phyloP scores from a whole-genome alignment of 352 stramenopile genomes.

The Globisporangium viniferum region DNA sequence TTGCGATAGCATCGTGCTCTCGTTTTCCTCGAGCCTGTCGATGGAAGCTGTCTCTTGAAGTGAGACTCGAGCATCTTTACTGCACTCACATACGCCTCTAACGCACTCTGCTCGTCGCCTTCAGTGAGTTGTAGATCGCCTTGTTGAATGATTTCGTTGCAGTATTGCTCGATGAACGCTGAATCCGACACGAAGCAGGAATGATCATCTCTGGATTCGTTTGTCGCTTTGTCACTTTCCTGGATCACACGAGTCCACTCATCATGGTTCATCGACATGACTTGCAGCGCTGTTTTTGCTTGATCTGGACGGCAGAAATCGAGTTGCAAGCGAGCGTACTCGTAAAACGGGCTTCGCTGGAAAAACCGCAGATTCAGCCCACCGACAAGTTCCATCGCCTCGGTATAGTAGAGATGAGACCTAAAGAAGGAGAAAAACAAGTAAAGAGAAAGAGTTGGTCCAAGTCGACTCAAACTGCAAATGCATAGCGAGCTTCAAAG shows the following conservation, averaged over 20 bases:
- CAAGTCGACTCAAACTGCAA: background rate
- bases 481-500: background rate
- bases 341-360: slow-evolving; percentile 53
- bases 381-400: slow-evolving; percentile 72
- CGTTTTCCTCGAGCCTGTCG: slow-evolving; percentile 8
- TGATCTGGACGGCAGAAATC: slow-evolving; percentile 40
- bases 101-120: slow-evolving; percentile 20
- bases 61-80: slow-evolving; percentile 9
- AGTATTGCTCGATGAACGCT: slow-evolving; percentile 36
- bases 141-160: slow-evolving; percentile 42
- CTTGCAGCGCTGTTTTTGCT: slow-evolving; percentile 42
- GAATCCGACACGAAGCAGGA: slow-evolving; percentile 23
- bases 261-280: slow-evolving; percentile 23
- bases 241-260: background rate
- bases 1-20: slow-evolving; percentile 52
- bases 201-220: background rate
- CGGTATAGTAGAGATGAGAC: slow-evolving; percentile 48
- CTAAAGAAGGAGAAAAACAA: slow-evolving; percentile 12
- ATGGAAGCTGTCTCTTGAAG: background rate
- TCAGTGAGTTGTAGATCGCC: slow-evolving; percentile 31
- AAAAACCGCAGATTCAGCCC: slow-evolving; percentile 52
- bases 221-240: background rate
- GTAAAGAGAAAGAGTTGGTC: background rate
- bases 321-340: slow-evolving; percentile 64
- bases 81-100: slow-evolving; percentile 14